Percentiles rank a stretch among this genome's conserved stretches.
Evolutionary conservation across 176 grass and related monocot genomes (phyloP).

Genomic region (Melocanna baccifera): DNA sequence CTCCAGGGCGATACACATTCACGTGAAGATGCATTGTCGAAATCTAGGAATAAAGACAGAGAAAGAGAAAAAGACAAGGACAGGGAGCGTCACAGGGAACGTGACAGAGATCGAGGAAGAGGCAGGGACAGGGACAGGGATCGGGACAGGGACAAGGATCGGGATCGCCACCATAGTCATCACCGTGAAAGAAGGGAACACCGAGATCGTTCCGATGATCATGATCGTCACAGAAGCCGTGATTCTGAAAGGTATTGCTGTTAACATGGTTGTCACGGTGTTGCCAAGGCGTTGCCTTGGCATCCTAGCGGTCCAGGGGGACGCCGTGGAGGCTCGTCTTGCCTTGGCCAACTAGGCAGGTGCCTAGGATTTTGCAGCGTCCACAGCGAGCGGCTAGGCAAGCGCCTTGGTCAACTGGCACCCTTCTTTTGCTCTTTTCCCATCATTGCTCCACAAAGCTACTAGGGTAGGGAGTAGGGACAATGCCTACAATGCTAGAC

Average conservation of each 20-base stretch:
- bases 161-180: conserved; percentile 33
- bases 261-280: too few species aligned
- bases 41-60: conserved; percentile 71
- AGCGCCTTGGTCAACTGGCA: too few species aligned
- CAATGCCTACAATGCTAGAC: too few species aligned
- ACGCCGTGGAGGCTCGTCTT: too few species aligned
- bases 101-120: conserved; percentile 55
- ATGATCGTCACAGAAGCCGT: conserved; percentile 51
- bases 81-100: conserved; percentile 57
- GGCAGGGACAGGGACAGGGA: conserved; percentile 37
- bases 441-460: too few species aligned
- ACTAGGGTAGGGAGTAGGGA: too few species aligned
- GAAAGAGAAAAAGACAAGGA: conserved; percentile 63
- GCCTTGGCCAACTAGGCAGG: too few species aligned
- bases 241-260: conserved; percentile 44
- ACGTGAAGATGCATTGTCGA: conserved; percentile 61
- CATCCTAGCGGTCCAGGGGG: too few species aligned
- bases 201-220: conserved; percentile 68
- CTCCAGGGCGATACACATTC: conserved; percentile 45
- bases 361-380: too few species aligned
- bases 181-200: conserved; percentile 45
- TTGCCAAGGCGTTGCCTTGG: too few species aligned
- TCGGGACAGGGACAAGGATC: neutral
- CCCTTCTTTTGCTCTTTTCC: too few species aligned
- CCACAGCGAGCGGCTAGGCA: too few species aligned